Evolutionary conservation across 2,329 filamentous ascomycete genomes (phyloP).

Genomic region (Fusarium sp.): DNA sequence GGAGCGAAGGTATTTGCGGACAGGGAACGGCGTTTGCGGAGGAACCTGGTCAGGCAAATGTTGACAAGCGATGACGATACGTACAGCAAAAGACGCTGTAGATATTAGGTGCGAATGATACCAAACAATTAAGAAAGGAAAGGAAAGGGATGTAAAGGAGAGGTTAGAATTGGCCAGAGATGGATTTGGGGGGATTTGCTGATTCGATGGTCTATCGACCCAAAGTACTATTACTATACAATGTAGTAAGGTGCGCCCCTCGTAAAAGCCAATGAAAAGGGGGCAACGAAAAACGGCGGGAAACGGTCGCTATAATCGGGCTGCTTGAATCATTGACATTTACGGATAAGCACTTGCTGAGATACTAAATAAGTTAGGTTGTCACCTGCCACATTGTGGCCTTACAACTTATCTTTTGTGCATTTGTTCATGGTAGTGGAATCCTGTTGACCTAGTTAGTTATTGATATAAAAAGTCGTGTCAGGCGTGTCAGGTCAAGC

Average conservation of each 20-base stretch:
- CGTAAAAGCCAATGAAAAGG: slow-evolving; percentile 29
- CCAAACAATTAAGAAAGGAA: neutral
- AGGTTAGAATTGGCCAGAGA: slow-evolving; percentile 21
- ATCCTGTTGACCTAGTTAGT: neutral
- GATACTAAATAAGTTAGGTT: neutral
- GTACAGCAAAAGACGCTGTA: neutral
- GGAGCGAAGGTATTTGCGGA: slow-evolving; percentile 8
- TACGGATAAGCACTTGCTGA: neutral
- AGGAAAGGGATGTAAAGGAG: slow-evolving; percentile 21
- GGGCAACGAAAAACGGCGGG: slow-evolving; percentile 23
- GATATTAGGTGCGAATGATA: neutral
- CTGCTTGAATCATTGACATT: slow-evolving; percentile 27
- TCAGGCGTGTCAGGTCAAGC: slow-evolving; percentile 17
- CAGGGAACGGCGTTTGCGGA: slow-evolving; percentile 32
- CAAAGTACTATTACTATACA: too few relatives aligned
- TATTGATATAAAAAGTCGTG: slow-evolving; percentile 9
- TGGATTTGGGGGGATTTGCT: slow-evolving; percentile 29
- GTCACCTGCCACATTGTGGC: neutral
- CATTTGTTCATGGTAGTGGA: neutral
- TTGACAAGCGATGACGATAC: slow-evolving; percentile 14
- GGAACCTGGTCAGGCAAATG: slow-evolving; percentile 23
- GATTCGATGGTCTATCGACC: slow-evolving; percentile 25
- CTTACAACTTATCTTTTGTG: neutral
- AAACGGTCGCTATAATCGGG: slow-evolving; percentile 25
- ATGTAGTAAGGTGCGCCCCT: slow-evolving; percentile 26